Base-by-base conservation (phyloP, 192 early-diverging fungal species). In the Mortierella hygrophila region DNA sequence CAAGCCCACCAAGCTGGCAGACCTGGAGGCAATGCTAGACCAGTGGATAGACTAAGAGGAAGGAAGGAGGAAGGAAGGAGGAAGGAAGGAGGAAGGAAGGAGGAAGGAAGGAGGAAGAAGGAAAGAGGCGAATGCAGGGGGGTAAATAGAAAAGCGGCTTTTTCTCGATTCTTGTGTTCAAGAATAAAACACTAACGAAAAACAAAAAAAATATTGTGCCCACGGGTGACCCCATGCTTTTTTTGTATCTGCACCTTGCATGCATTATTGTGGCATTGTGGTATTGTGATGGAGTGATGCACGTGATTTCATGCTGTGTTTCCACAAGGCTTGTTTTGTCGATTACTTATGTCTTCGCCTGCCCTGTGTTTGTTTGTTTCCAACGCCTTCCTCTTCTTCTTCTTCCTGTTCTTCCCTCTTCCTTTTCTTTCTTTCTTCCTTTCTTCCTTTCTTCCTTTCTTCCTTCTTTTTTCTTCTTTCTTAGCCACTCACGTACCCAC, bases 1-100 rank as follows among this genome's bases (percentile, higher is more conserved):
- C 47, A 91, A 91, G 73, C 90, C 90, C 40, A 88, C 89, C 15
- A 90, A 89, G 47, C 65, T 89, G 35, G 75, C 76, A 18, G 79
- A 88, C 44, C 76, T 89, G n/a, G 82, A 84, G 49, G 82, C 82
- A 21, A 89, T 81, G 82, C 47, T 89, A 47, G 65, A 77, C 47
- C 82, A 89, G 41, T 89, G 88, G 88, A 80, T 89, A 32, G 83
- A 78, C 57, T 60, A 75, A n/a, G 16, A 42, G 15, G 11, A 47
- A n/a, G 44, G n/a, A 46, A 38, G n/a, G 10, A n/a, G n/a, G 23
- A 38, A 38, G 38, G 38, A 38, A n/a, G n/a, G n/a, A n/a, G n/a
- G 11, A 47, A n/a, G 44, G n/a, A 46, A 46, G 26, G 10, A n/a
- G 10, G 23, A n/a, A n/a, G n/a, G n/a, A n/a, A n/a, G 42, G 15